These are phyloP conservation scores for Aspergillus asperescens DNA, from an alignment of 495 filamentous ascomycete genomes.

Conservation along the genomic window DNA sequence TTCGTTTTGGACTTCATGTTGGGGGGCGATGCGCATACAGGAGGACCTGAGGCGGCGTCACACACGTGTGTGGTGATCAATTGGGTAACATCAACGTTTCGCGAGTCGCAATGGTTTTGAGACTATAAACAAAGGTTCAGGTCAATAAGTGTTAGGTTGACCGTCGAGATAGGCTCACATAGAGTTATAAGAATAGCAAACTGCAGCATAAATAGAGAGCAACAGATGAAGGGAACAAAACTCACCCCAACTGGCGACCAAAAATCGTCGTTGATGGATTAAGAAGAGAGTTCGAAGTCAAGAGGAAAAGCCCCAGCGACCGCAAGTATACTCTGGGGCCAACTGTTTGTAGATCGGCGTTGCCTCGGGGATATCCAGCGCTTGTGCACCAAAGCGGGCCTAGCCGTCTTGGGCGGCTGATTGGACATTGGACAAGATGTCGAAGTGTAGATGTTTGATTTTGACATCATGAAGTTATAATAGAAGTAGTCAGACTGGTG, in stretches of 20 bases:
- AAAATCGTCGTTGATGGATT: background rate
- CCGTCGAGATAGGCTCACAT: background rate
- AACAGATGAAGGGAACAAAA: background rate
- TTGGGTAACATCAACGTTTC: background rate
- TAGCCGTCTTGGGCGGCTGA: constrained; percentile 9
- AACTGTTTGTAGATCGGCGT: constrained; percentile 13
- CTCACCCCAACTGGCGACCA: background rate
- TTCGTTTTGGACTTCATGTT: constrained; percentile 37
- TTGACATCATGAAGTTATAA: too few relatives aligned
- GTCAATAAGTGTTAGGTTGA: background rate
- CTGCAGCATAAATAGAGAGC: background rate
- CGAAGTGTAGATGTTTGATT: too few relatives aligned
- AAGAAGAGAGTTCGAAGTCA: background rate
- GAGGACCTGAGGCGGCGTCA: background rate
- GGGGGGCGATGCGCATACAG: constrained; percentile 11
- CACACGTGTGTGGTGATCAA: background rate
- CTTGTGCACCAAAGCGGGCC: constrained; percentile 16
- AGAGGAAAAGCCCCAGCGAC: constrained; percentile 13
- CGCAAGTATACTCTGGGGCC: background rate
- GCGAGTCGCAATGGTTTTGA: background rate
- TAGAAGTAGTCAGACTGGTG: too few relatives aligned
- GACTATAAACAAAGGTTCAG: background rate
- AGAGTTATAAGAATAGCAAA: background rate
- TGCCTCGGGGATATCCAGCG: constrained; percentile 20
- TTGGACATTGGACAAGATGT: background rate